phyloP scores from a whole-genome alignment of 495 filamentous ascomycete species.

The Neurospora terricola region DNA sequence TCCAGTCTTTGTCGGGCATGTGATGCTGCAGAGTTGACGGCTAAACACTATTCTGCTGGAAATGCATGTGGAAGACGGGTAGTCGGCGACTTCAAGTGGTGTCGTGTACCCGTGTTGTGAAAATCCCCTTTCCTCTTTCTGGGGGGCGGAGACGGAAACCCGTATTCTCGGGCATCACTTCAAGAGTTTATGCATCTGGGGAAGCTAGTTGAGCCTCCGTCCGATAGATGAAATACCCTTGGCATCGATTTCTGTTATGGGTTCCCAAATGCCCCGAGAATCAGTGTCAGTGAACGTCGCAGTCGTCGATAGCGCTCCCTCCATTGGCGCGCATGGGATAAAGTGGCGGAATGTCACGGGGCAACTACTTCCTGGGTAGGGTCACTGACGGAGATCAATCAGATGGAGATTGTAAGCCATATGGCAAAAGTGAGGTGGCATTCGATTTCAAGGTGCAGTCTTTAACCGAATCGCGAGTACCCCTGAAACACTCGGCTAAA shows the following conservation, averaged over 20 bases:
- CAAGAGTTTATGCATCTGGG: background rate
- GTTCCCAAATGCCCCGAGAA: background rate
- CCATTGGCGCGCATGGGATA: slow-evolving; percentile 7
- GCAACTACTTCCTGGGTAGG: background rate
- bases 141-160: slow-evolving; percentile 1
- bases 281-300: background rate
- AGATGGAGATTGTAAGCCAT: slow-evolving; percentile 2
- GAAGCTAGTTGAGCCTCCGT: background rate
- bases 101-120: background rate
- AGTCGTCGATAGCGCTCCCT: background rate
- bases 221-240: slow-evolving; percentile 2
- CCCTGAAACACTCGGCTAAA: slow-evolving; percentile 6
- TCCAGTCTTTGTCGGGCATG: background rate
- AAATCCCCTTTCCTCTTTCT: slow-evolving; percentile 1
- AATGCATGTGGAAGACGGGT: background rate
- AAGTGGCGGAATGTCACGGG: background rate
- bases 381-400: background rate
- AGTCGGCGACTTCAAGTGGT: background rate
- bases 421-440: slow-evolving; percentile 5
- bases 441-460: background rate
- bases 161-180: background rate
- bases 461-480: slow-evolving; percentile 7
- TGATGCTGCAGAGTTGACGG: background rate
- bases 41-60: background rate
- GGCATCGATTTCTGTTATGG: slow-evolving; percentile 4